Percentiles rank a stretch among this genome's conserved stretches.
Evolutionary conservation across 2,329 filamentous ascomycete genomes (phyloP).

Genomic region (Diaporthe sp.): DNA sequence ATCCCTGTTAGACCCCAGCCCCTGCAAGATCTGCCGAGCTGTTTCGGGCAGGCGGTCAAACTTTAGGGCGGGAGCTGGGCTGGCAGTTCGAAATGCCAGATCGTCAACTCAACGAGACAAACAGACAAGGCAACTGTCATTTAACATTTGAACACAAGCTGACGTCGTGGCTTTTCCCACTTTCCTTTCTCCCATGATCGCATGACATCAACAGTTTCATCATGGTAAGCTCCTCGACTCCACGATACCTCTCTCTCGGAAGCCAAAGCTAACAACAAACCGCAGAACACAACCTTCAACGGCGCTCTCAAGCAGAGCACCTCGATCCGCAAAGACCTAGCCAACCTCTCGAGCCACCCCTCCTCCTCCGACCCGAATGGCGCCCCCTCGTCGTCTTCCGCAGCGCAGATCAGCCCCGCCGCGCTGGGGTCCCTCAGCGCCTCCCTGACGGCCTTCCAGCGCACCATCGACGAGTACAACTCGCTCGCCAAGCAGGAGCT

Average conservation of each 20-base stretch:
- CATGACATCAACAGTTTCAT: background rate
- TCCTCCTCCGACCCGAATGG: conserved; percentile 54
- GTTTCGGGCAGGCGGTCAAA: conserved; percentile 1
- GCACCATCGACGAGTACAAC: conserved; percentile 93
- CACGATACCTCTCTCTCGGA: rapidly evolving
- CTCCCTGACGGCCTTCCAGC: conserved; percentile 78
- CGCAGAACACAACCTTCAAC: conserved; percentile 86
- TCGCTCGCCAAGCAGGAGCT: conserved; percentile 88
- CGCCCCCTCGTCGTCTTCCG: conserved; percentile 45
- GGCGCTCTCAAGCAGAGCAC: conserved; percentile 88
- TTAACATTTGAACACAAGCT: too few relatives aligned
- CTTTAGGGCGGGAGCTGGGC: background rate
- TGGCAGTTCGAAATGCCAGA: conserved; percentile 30
- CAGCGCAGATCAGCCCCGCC: conserved; percentile 69
- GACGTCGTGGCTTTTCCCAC: background rate
- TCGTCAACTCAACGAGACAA: background rate
- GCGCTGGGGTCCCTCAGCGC: conserved; percentile 76
- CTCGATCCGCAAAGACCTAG: conserved; percentile 81
- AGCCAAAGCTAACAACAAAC: background rate
- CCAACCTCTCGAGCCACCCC: conserved; percentile 68
- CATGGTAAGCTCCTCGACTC: background rate
- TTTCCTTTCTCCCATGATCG: background rate
- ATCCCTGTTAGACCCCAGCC: background rate
- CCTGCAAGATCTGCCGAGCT: background rate
- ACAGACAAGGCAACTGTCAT: background rate